These are phyloP conservation scores for Fusarium chlamydosporum DNA, from an alignment of 2,329 filamentous ascomycete genomes.

Conservation along the genomic window DNA sequence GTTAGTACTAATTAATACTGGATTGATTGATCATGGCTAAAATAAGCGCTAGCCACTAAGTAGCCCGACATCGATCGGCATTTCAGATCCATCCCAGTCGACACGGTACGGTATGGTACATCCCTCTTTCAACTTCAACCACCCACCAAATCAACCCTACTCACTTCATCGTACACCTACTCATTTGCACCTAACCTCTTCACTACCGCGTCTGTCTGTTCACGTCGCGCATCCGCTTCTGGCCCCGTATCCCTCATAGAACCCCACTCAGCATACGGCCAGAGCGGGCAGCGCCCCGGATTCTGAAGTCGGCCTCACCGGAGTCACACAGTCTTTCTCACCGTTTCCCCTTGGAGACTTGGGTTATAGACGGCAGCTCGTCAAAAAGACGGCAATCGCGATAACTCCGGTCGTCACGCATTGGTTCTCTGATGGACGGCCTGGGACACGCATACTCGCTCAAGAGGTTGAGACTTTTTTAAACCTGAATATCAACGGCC, in stretches of 20 bases:
- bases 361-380: neutral
- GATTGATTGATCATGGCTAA: slow-evolving; percentile 37
- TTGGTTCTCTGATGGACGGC: neutral
- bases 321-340: slow-evolving; percentile 5
- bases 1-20: neutral
- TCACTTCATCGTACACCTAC: slow-evolving; percentile 18
- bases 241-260: slow-evolving; percentile 22
- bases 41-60: slow-evolving; percentile 32
- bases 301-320: slow-evolving; percentile 7
- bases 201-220: neutral
- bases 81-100: slow-evolving; percentile 14
- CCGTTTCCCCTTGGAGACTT: neutral
- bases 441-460: neutral
- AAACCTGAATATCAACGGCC: neutral
- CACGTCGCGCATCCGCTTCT: slow-evolving; percentile 10
- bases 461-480: neutral
- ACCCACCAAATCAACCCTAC: slow-evolving; percentile 21
- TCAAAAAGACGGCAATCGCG: neutral
- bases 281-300: slow-evolving; percentile 19
- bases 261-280: slow-evolving; percentile 25
- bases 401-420: too few relatives aligned
- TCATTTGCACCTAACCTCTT: neutral
- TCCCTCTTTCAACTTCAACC: slow-evolving; percentile 27
- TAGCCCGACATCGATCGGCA: slow-evolving; percentile 26
- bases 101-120: slow-evolving; percentile 17